Evolutionary conservation across 257 asterid genomes (phyloP).

Genomic region (Ocimum tenuiflorum): DNA sequence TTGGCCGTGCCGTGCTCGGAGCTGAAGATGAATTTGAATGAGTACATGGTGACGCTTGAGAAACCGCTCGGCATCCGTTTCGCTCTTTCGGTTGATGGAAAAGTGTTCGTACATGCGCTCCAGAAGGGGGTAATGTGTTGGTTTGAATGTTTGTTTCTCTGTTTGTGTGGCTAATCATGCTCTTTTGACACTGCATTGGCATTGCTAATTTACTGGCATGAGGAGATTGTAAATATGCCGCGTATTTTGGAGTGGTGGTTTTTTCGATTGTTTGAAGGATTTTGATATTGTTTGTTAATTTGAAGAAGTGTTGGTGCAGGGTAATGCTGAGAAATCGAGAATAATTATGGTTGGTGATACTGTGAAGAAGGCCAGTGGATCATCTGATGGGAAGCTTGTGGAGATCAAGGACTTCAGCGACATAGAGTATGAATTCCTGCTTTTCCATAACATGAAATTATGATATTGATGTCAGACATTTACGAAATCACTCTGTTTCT

Average conservation of each 20-base stretch:
- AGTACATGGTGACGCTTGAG: conserved; percentile 79
- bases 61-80: conserved; percentile 89
- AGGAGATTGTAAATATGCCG: neutral
- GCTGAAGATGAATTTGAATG: conserved; percentile 71
- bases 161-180: neutral
- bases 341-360: conserved; percentile 92
- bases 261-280: conserved; percentile 1
- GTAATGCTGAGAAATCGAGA: conserved; percentile 92
- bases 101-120: conserved; percentile 77
- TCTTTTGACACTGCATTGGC: neutral
- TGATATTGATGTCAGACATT: neutral
- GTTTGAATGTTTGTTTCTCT: neutral
- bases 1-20: conserved; percentile 40
- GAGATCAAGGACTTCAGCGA: conserved; percentile 70
- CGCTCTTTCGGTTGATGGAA: conserved; percentile 79
- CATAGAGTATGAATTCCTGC: conserved; percentile 51
- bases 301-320: conserved; percentile 34
- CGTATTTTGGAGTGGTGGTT: neutral
- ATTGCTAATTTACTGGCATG: neutral
- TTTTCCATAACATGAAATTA: neutral
- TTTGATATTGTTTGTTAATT: neutral
- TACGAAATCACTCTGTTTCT: neutral
- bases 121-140: conserved; percentile 64
- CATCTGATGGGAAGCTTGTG: conserved; percentile 56
- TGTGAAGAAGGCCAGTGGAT: conserved; percentile 66